Evolutionary conservation across 2,329 filamentous ascomycete genomes (phyloP), one percentile per base, ranked within the genome.

Genomic region (Exophiala bonariae): DNA sequence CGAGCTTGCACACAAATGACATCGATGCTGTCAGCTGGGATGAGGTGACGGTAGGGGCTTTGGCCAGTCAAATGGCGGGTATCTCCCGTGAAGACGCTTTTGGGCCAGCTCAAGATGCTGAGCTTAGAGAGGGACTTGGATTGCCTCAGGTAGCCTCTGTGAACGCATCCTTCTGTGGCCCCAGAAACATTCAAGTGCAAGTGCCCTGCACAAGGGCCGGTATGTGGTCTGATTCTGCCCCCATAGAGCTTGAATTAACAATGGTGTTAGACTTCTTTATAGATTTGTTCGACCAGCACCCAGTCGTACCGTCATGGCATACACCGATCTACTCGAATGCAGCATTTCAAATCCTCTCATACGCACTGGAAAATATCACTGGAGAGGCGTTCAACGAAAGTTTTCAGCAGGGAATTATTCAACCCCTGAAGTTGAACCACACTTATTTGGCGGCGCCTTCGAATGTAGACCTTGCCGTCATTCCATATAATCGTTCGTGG

Each of bases 21-120:
- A 6, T 48, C 19, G 31, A 48, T 18, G 14, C 30, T 17, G 60
- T 73, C 1, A 58, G 67, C 28, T 79, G 75, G 75, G 66, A 75
- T 26, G 68, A 72, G 6, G 61, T 79, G 16, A 78, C 74, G 0
- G 59, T 77, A 4, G 67, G 65, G 3, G 65, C 71, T 16, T 58
- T 79, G 6, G 71, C 72, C 1, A 68, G 65, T 2, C 75, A 78
- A 32, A 62, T 77, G 36, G 11, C 36, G 10, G 36, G 36, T 7
- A 40, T 40, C 10, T 9, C 36, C 16, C 11, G 13, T 10, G 36
- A 18, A 9, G 14, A 19, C 3, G 22, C 36, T 16, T 32, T 37
- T 4, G 37, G 37, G 5, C 41, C 46, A 26, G 20, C 41, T 4
- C 14, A 28, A 3, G 16, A 40, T 23, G 36, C 17, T 2, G 33